Evolutionary conservation across 2,329 filamentous ascomycete genomes (phyloP), one percentile per base, ranked within the genome.

Genomic region (Fusarium liriodendri): DNA sequence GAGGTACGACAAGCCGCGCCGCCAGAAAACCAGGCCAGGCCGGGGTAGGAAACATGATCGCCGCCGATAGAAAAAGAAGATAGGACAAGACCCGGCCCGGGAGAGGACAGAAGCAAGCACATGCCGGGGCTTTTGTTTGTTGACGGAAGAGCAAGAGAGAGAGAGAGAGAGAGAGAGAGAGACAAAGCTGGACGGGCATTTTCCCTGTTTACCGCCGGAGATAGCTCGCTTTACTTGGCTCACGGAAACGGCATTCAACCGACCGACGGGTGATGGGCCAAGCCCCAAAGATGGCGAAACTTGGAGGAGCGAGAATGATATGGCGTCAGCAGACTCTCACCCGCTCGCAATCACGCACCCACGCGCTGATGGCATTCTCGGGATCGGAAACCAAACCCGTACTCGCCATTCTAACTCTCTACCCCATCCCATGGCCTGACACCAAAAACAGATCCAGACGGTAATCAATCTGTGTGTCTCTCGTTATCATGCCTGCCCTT

Each of bases 311-410:
- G 35, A 37, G 35, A 38, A 50, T 32, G 35, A 37, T 35, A 75
- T 77, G 74, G 70, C 76, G 76, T 77, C 71, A 77, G 73, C 64
- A 61, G 61, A 62, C 33, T 32, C 58, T 70, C 59, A 27, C 42
- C 66, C 64, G 64, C 72, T 76, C 75, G 73, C 66, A 64, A 76
- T 70, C 38, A 57, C 68, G 54, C 60, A 42, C 47, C 33, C 42
- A 40, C 33, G 25, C 18, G 45, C 47, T 61, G 35, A 70, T 58
- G 67, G 33, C n/a, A 59, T 55, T 62, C 33, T 55, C 50, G 40
- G 18, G 32, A 59, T 70, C 58, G 29, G 33, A 37, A 45, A 35
- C 22, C 22, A 37, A 45, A 35, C 22, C 25, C 47, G 37, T 52
- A 61, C n/a, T 66, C 63, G 22, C 62, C 54, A 66, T 61, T 35